Evolutionary conservation across 768 basidiomycete genomes (phyloP).

Genomic region (Russula virescens): DNA sequence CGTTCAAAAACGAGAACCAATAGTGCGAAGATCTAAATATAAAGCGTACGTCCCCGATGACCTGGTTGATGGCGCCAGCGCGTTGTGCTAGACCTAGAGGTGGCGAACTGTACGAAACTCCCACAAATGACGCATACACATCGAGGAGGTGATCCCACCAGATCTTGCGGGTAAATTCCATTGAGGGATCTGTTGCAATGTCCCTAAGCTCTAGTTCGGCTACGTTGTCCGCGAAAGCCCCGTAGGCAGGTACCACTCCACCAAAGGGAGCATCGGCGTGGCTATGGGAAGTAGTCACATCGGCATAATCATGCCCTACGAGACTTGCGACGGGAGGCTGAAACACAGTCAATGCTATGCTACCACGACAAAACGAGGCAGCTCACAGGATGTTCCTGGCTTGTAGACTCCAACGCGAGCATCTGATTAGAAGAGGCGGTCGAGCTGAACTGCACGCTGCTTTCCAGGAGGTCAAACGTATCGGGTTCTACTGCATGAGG

Average conservation of each 20-base stretch:
- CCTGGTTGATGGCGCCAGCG: constrained; percentile 39
- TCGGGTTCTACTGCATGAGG: not conserved
- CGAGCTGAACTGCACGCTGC: not conserved
- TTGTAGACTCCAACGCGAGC: not conserved
- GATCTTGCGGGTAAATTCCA: constrained; percentile 61
- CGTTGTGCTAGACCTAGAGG: constrained; percentile 40
- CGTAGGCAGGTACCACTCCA: not conserved
- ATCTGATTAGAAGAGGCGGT: not conserved
- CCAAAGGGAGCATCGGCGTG: not conserved
- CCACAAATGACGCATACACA: constrained; percentile 37
- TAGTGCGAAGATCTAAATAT: constrained; percentile 59
- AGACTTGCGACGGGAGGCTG: not conserved
- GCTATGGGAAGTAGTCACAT: not conserved
- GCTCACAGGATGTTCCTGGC: not conserved
- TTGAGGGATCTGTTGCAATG: constrained; percentile 47
- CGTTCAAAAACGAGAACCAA: constrained; percentile 70
- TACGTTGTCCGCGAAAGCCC: constrained; percentile 3
- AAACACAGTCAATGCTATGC: not conserved
- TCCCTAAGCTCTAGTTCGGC: constrained; percentile 8
- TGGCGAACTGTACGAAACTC: not conserved
- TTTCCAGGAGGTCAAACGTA: not conserved
- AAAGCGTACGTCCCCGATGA: constrained; percentile 55
- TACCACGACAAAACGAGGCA: not conserved
- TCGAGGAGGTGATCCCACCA: constrained; percentile 74
- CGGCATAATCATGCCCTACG: not conserved